Conservation (phyloP, 2,329 filamentous ascomycete species). For the Xylariaceae sp. region DNA sequence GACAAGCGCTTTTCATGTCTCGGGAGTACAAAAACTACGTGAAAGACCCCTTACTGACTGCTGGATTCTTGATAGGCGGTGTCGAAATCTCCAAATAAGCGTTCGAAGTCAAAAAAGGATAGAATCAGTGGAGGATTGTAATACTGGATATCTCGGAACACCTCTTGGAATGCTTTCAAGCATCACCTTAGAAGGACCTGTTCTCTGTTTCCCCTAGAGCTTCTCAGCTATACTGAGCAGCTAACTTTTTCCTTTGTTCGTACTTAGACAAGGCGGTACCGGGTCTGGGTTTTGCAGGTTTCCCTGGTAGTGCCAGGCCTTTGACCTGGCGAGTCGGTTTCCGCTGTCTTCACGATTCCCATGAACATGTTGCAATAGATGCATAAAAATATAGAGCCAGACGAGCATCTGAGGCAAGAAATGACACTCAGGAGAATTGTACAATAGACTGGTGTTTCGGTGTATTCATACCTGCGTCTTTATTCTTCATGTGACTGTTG, state of each 20-base stretch:
- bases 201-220: constrained; percentile 17
- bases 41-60: too few species aligned
- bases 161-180: constrained; percentile 8
- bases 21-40: too few species aligned
- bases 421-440: constrained; percentile 27
- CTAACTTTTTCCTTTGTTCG: constrained; percentile 22
- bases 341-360: constrained; percentile 17
- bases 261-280: constrained; percentile 29
- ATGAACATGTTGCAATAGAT: constrained; percentile 23
- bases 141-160: constrained; percentile 22
- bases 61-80: too few species aligned
- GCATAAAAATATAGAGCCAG: constrained; percentile 27
- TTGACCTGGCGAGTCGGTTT: constrained; percentile 6
- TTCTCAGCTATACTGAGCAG: constrained; percentile 25
- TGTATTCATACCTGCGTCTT: too few species aligned
- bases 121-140: constrained; percentile 15
- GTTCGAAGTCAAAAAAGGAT: not conserved
- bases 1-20: too few species aligned
- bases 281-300: constrained; percentile 26
- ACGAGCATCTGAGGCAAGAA: constrained; percentile 27
- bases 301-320: constrained; percentile 23
- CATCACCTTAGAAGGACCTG: constrained; percentile 7
- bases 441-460: constrained; percentile 30
- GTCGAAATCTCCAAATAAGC: constrained; percentile 49
- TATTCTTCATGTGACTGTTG: too few species aligned